Evolutionary conservation across 2,329 filamentous ascomycete species (phyloP).

Genomic region (Geosmithia putterillii): DNA sequence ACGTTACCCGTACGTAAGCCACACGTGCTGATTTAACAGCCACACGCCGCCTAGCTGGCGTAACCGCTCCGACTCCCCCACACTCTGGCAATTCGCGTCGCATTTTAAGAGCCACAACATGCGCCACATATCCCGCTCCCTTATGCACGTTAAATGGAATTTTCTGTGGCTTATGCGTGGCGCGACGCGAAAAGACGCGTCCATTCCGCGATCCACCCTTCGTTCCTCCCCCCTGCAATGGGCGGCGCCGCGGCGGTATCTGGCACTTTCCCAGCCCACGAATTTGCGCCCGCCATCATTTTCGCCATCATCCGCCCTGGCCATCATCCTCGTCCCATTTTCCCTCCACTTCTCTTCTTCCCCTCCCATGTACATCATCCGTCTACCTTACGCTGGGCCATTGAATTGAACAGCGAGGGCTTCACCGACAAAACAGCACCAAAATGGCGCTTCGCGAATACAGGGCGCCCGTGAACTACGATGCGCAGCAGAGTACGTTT

Average conservation of each 20-base stretch:
- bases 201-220: conserved; percentile 1
- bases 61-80: background rate
- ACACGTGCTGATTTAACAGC: conserved; percentile 2
- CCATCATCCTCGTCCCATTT: background rate
- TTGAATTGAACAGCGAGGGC: background rate
- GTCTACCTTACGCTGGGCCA: background rate
- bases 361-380: background rate
- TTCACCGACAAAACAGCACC: conserved; percentile 3
- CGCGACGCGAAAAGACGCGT: conserved; percentile 23
- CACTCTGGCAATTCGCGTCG: conserved; percentile 3
- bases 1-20: conserved; percentile 5
- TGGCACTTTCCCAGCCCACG: conserved; percentile 5
- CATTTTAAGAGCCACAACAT: conserved; percentile 4
- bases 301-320: background rate
- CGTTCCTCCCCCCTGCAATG: conserved; percentile 10
- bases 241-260: no score
- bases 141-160: conserved; percentile 11
- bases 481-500: conserved; percentile 64
- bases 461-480: conserved; percentile 73
- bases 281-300: conserved; percentile 3
- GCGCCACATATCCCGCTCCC: background rate
- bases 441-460: conserved; percentile 78
- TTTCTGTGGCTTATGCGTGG: conserved; percentile 11
- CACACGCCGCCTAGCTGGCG: background rate
- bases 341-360: background rate